These are phyloP conservation scores for Leccinum arenicola DNA, from an alignment of 768 basidiomycete genomes.

Conservation along the genomic window DNA sequence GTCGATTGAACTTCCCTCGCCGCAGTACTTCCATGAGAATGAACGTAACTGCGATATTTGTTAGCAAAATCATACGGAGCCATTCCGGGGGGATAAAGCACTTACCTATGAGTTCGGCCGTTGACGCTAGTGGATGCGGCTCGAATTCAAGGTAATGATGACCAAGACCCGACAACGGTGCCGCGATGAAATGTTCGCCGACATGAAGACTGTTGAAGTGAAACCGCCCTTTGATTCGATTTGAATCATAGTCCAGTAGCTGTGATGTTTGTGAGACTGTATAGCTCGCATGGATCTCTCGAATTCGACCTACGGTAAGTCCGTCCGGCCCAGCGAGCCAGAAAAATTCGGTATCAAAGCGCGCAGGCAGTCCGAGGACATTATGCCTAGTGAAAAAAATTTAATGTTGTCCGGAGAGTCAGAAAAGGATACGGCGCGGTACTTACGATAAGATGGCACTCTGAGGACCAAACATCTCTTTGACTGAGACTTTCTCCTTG, in stretches of 20 bases:
- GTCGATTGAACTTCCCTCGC: conserved; percentile 52
- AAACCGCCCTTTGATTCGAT: conserved; percentile 48
- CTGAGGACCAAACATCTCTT: conserved; percentile 56
- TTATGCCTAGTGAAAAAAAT: conserved; percentile 42
- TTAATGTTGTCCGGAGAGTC: not conserved
- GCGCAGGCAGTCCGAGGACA: conserved; percentile 55
- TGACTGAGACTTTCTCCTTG: conserved; percentile 48
- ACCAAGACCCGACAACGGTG: conserved; percentile 53
- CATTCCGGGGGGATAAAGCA: not conserved
- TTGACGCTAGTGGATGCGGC: conserved; percentile 45
- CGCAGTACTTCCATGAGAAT: conserved; percentile 64
- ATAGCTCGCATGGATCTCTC: not conserved
- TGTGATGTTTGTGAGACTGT: conserved; percentile 21
- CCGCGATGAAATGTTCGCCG: conserved; percentile 42
- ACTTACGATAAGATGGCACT: conserved; percentile 54
- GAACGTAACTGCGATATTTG: conserved; percentile 46
- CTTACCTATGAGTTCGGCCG: conserved; percentile 52
- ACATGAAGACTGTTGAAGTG: conserved; percentile 49
- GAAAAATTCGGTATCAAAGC: conserved; percentile 59
- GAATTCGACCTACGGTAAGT: conserved; percentile 41
- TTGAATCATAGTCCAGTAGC: conserved; percentile 53
- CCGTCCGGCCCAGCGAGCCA: conserved; percentile 58
- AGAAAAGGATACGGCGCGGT: not conserved
- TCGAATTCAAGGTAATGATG: conserved; percentile 58
- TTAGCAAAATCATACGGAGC: conserved; percentile 12